These are phyloP conservation scores for Lagerstroemia speciosa DNA, from an alignment of 345 rosid genomes.

Conservation along the genomic window DNA sequence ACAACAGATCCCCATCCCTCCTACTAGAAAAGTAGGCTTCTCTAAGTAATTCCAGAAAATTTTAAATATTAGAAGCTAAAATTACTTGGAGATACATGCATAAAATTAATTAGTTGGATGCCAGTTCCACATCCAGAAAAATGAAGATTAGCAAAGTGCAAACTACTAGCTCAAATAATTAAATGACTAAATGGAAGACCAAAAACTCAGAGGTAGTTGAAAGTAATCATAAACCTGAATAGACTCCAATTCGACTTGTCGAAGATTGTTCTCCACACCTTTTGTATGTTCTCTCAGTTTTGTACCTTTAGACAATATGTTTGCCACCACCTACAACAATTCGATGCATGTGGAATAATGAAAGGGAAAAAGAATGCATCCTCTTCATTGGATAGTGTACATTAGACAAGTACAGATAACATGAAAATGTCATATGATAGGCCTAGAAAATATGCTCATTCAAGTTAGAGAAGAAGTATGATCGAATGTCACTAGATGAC, in stretches of 20 bases:
- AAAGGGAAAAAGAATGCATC: background rate
- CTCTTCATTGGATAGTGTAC: background rate
- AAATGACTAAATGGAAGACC: background rate
- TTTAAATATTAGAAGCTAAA: no score
- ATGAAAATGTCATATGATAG: background rate
- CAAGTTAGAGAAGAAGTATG: background rate
- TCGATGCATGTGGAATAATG: background rate
- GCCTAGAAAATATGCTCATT: background rate
- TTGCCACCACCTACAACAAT: slow-evolving; percentile 63
- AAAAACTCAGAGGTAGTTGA: background rate
- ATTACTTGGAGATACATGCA: no score
- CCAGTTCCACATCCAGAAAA: background rate
- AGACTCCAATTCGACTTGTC: slow-evolving; percentile 88
- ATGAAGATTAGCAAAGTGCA: background rate
- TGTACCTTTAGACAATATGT: slow-evolving; percentile 79
- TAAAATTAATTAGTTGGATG: no score
- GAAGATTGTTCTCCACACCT: slow-evolving; percentile 89
- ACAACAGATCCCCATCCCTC: background rate
- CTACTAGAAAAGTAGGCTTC: background rate
- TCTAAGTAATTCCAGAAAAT: no score
- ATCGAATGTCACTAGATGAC: background rate
- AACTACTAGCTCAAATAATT: background rate
- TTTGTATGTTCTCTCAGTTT: slow-evolving; percentile 77
- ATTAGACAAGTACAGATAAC: background rate
- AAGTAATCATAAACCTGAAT: slow-evolving; percentile 49